Evolutionary conservation across 2,329 filamentous ascomycete species (phyloP), one percentile per base, ranked within the genome.

Genomic region (Stromatinia cepivora): DNA sequence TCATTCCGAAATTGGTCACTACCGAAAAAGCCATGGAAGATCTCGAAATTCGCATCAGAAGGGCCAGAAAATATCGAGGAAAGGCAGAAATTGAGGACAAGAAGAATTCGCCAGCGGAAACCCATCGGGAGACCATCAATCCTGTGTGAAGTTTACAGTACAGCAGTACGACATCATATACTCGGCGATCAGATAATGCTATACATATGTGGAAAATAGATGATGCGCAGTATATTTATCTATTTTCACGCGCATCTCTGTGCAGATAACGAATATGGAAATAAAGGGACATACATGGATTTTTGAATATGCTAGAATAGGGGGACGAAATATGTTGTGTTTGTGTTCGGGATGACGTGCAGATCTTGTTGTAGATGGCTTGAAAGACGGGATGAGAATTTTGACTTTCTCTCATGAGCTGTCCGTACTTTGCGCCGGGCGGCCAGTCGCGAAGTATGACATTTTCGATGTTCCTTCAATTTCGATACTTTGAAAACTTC

Each of bases 31-130:
- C 87, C 75, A 88, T 94, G 85, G 82, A 83, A 20, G 80, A 80
- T n/a, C 77, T 92, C 7, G 91, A 93, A 80, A 87, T 89, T 65
- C 86, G 90, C 73, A 88, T 94, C 67, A 83, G 90, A 50, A 82
- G 90, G 69, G 67, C 81, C 63, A 79, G 83, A 73, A 86, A 86
- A 74, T 67, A 64, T 56, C 65, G 54, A 53, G 50, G 28, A 42
- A 67, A 56, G 63, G 57, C 58, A 28, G 69, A 69, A 42, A 22
- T 20, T 42, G 64, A 58, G 45, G 64, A 17, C 15, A 58, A 59
- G 31, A 58, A 66, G n/a, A 28, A 46, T 34, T 17, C n/a, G 34
- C 45, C 28, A 25, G 17, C 45, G 6, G 53, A 48, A 20, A 45
- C 39, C 22, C 34, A 57, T 34, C 28, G 20, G n/a, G n/a, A 57